phyloP scores from a whole-genome alignment of 2,329 filamentous ascomycete genomes.

The Calonectria pteridis region DNA sequence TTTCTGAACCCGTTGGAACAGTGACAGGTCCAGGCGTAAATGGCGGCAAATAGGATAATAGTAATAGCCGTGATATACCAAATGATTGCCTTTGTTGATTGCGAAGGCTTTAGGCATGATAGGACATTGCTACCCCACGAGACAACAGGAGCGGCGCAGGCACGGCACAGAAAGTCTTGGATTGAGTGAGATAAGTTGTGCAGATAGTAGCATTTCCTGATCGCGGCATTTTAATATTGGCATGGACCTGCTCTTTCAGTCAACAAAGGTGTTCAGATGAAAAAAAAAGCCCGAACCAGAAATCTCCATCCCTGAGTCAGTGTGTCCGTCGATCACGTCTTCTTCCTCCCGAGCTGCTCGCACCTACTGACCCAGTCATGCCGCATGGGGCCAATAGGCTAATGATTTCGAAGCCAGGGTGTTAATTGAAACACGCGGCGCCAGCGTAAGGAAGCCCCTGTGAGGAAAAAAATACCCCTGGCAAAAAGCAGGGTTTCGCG shows the following conservation, averaged over 20 bases:
- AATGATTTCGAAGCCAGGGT: background rate
- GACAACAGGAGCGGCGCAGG: background rate
- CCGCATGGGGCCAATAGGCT: background rate
- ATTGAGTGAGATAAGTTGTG: background rate
- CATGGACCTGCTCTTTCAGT: background rate
- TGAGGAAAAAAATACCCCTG: background rate
- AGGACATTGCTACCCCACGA: background rate
- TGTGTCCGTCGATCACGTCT: background rate
- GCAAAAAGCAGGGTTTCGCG: background rate
- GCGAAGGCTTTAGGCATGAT: background rate
- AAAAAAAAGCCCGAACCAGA: background rate
- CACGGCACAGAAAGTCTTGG: background rate
- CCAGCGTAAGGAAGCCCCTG: background rate
- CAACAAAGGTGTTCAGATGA: background rate
- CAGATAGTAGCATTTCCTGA: background rate
- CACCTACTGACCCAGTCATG: background rate
- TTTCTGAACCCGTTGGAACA: background rate
- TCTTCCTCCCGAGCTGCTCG: background rate
- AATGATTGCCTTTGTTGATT: background rate
- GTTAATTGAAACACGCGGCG: background rate
- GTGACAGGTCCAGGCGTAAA: background rate
- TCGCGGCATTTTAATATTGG: background rate
- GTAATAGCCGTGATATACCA: background rate
- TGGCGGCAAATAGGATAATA: background rate
- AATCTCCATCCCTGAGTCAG: background rate